Conservation (phyloP, 345 rosid genomes). For the Rhodamnia argentea region DNA sequence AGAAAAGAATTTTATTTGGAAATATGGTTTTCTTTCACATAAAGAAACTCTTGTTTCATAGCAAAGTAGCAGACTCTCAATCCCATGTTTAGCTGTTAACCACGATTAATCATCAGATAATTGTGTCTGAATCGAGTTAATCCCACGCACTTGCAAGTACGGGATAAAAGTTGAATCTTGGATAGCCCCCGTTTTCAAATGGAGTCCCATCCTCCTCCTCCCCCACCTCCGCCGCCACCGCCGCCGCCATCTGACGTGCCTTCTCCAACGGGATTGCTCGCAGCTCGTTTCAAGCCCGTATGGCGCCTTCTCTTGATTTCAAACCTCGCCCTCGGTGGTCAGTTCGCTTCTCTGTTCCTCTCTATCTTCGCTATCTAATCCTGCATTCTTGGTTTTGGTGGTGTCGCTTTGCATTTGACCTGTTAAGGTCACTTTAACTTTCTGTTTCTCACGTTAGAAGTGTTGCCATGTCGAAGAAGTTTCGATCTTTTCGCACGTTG, state of each 20-base stretch:
- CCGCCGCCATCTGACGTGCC: not conserved
- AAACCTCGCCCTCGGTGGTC: constrained; percentile 75
- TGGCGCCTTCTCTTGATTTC: constrained; percentile 63
- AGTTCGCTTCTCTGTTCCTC: not conserved
- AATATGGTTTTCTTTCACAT: not conserved
- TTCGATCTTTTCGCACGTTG: not conserved
- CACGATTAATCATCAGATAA: not conserved
- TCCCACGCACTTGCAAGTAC: not conserved
- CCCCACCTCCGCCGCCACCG: not conserved
- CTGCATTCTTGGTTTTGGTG: not conserved
- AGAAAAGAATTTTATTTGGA: not conserved
- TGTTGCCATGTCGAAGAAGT: not conserved
- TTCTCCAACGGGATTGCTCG: constrained; percentile 14
- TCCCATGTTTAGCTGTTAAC: not conserved
- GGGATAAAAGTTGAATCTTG: not conserved
- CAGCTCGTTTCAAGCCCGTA: constrained; percentile 26
- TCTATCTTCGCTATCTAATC: not conserved
- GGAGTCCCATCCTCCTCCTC: not conserved
- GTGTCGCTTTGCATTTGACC: not conserved
- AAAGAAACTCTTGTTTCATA: not conserved
- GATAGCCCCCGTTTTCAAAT: not conserved
- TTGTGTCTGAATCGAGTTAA: not conserved
- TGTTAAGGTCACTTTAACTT: not conserved
- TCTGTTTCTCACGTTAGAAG: not conserved
- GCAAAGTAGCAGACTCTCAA: not conserved